Evolutionary conservation across 2,329 filamentous ascomycete genomes (phyloP), one percentile per base, ranked within the genome.

Genomic region (Fusarium euwallaceae): DNA sequence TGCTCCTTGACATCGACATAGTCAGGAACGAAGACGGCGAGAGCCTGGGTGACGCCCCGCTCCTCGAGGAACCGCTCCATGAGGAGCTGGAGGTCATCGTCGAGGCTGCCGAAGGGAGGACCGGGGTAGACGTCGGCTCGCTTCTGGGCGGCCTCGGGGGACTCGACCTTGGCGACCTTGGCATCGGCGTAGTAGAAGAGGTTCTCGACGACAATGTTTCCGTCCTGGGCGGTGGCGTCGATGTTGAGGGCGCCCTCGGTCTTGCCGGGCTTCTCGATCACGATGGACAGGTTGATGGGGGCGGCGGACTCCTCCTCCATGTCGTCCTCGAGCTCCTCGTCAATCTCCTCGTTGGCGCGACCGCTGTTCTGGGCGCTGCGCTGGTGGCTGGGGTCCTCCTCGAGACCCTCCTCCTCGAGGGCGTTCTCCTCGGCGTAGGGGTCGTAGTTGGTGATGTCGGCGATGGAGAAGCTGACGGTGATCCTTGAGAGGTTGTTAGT

Each of bases 1-100:
- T 98, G 96, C 91, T 99, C 97, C 92, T 99, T 99, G 86, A 94
- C 91, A 82, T 98, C 95, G 81, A 98, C 95, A 87, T 98, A 99
- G 83, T 98, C 95, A 41, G 95, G 95, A 53, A 97, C 92, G 84
- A 98, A 98, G 77, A 95, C 87, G 64, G 95, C 96, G 79, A 99
- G 90, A 69, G 92, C 90, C 78, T 93, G 92, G 80, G 96, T 95
- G 85, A 99, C 91, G 75, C 96, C 97, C 78, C 97, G 91, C 89
- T 98, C 97, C 84, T 98, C 95, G 74, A 99, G 90, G 87, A 96
- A 99, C 78, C 93, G 91, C 89, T 98, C 96, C 82, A 98, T 89
- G 78, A 98, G 89, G 64, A 95, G 89, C 88, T 98, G 96, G 53
- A 99, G 90, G 82, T 98, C 96, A 87, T 98, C 95, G 82, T 99